Evolutionary conservation across 2,329 filamentous ascomycete genomes (phyloP).

Genomic region (Fusarium penzigii): DNA sequence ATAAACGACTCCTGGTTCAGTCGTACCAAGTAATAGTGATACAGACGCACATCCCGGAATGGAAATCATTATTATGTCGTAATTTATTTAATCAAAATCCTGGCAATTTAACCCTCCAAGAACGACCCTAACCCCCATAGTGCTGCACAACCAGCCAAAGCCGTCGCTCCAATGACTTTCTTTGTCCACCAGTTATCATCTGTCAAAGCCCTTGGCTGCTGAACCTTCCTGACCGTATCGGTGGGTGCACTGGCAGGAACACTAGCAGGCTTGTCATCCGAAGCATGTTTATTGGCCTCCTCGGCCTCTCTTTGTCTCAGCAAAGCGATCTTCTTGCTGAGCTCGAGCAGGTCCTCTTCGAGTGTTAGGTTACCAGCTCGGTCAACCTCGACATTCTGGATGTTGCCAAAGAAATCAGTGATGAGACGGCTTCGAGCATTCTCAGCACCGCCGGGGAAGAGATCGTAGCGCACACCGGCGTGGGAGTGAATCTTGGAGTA

Average conservation of each 20-base stretch:
- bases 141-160: conserved; percentile 60
- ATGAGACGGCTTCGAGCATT: conserved; percentile 78
- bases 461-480: conserved; percentile 88
- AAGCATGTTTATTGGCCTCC: conserved; percentile 36
- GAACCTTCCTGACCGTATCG: conserved; percentile 31
- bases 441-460: conserved; percentile 84
- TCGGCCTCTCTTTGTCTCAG: conserved; percentile 51
- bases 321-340: conserved; percentile 67
- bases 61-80: background rate
- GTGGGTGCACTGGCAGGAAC: conserved; percentile 31
- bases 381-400: conserved; percentile 93
- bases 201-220: conserved; percentile 58
- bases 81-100: background rate
- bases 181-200: conserved; percentile 69
- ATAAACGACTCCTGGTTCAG: too few species aligned
- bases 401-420: conserved; percentile 97
- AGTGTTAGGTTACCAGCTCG: conserved; percentile 57
- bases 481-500: conserved; percentile 92
- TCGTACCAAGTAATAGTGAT: too few species aligned
- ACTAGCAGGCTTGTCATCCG: conserved; percentile 27
- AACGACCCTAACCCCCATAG: conserved; percentile 61
- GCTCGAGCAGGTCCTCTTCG: conserved; percentile 74
- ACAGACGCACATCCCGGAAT: background rate
- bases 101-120: conserved; percentile 37
- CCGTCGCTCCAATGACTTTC: conserved; percentile 62